These are phyloP conservation scores for Lomentospora prolificans DNA, from an alignment of 2,329 filamentous ascomycete species.

Conservation along the genomic window DNA sequence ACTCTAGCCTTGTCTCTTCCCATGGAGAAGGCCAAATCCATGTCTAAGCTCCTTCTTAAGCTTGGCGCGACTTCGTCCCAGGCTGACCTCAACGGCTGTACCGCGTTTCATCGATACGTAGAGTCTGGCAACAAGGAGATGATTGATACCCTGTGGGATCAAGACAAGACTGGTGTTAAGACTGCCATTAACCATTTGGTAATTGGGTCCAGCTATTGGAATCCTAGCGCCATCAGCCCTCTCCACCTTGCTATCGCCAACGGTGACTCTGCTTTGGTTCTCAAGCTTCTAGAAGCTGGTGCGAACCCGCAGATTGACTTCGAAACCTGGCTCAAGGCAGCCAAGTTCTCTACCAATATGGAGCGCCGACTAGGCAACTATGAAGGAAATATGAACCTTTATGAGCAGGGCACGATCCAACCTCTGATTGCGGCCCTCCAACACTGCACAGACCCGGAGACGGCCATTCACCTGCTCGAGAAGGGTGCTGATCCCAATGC, in stretches of 20 bases:
- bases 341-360: constrained; percentile 27
- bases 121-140: constrained; percentile 37
- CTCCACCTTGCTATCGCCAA: constrained; percentile 49
- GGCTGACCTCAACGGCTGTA: constrained; percentile 54
- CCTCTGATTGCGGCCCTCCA: constrained; percentile 56
- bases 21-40: constrained; percentile 50
- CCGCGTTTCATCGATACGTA: constrained; percentile 49
- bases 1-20: constrained; percentile 58
- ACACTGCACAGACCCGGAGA: constrained; percentile 29
- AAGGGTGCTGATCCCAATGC: constrained; percentile 57
- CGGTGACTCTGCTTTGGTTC: constrained; percentile 40
- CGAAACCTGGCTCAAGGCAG: constrained; percentile 52
- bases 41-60: constrained; percentile 54
- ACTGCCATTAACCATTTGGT: constrained; percentile 58
- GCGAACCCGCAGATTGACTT: constrained; percentile 51
- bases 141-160: constrained; percentile 38
- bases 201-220: constrained; percentile 25
- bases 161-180: constrained; percentile 51
- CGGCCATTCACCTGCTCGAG: constrained; percentile 50
- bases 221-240: constrained; percentile 30
- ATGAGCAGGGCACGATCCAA: constrained; percentile 42
- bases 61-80: constrained; percentile 66
- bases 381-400: constrained; percentile 39
- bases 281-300: constrained; percentile 54
- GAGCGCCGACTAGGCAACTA: constrained; percentile 22